Conservation (phyloP, 805 yeast genomes). For the Saturnispora silvae region DNA sequence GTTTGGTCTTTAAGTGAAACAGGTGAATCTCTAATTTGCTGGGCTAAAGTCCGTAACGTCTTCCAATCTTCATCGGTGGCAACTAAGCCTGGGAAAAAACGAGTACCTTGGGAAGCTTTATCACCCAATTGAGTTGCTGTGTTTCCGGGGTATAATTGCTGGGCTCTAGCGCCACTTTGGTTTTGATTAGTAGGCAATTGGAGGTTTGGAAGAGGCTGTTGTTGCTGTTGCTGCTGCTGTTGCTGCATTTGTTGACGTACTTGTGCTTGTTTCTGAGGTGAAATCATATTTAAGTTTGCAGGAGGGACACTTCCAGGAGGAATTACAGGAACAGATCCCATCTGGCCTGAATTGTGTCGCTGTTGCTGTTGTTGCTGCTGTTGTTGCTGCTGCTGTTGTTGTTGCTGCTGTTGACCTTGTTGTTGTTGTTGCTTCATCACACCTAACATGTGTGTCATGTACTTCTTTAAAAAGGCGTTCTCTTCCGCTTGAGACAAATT, state of each 20-base stretch:
- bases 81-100: constrained; percentile 24
- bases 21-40: constrained; percentile 59
- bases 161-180: constrained; percentile 15
- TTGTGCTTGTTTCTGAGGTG: constrained; percentile 13
- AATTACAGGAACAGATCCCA: constrained; percentile 5
- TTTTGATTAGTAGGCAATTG: constrained; percentile 28
- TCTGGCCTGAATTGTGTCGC: constrained; percentile 5
- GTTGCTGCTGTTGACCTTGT: constrained; percentile 15
- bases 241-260: no score
- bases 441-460: constrained; percentile 22
- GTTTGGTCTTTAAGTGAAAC: constrained; percentile 61
- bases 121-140: constrained; percentile 5
- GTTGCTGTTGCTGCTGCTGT: no score
- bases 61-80: constrained; percentile 54
- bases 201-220: constrained; percentile 5
- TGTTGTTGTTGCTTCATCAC: constrained; percentile 11
- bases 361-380: not conserved
- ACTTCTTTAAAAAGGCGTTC: constrained; percentile 25
- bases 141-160: constrained; percentile 9
- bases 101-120: constrained; percentile 16
- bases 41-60: constrained; percentile 50
- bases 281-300: not conserved
- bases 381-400: not conserved
- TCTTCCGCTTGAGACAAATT: constrained; percentile 27
- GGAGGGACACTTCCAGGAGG: constrained; percentile 9